A percentile compares a stretch with the other conserved stretches of the same genome.
Conservation (phyloP, 495 filamentous ascomycete genomes). For the Amphirosellinia nigrospora region DNA sequence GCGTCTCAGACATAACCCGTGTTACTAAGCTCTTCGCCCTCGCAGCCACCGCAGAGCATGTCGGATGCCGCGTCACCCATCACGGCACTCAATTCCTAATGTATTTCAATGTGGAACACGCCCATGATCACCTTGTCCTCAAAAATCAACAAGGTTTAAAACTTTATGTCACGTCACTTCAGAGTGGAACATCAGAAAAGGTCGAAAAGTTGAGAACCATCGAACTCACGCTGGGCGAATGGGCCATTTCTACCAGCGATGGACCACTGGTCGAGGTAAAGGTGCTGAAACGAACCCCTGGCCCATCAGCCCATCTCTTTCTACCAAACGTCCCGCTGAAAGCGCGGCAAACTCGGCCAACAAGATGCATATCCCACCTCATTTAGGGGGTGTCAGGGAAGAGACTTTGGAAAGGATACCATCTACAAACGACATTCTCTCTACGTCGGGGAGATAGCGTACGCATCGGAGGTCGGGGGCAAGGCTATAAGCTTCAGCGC, state of each 20-base stretch:
- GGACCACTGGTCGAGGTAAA: neutral
- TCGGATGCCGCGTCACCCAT: neutral
- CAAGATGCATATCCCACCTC: neutral
- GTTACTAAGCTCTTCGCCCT: neutral
- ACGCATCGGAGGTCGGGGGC: neutral
- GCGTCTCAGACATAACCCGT: neutral
- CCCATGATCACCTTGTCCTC: neutral
- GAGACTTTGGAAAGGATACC: neutral
- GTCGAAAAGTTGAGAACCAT: neutral
- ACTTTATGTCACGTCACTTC: neutral
- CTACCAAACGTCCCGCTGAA: conserved; percentile 4
- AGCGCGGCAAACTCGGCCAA: neutral
- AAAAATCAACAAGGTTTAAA: no score
- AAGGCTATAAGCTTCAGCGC: neutral
- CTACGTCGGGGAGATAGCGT: neutral
- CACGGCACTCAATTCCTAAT: neutral
- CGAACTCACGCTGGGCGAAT: neutral
- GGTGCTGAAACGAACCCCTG: conserved; percentile 1
- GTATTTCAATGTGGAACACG: conserved; percentile 13
- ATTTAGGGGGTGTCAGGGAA: neutral
- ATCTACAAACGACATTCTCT: conserved; percentile 3
- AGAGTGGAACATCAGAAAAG: neutral
- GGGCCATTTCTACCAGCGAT: neutral
- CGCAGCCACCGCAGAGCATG: neutral
- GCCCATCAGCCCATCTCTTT: neutral